Conservation (phyloP, 352 stramenopile genomes). For the Globisporangium middletonii region DNA sequence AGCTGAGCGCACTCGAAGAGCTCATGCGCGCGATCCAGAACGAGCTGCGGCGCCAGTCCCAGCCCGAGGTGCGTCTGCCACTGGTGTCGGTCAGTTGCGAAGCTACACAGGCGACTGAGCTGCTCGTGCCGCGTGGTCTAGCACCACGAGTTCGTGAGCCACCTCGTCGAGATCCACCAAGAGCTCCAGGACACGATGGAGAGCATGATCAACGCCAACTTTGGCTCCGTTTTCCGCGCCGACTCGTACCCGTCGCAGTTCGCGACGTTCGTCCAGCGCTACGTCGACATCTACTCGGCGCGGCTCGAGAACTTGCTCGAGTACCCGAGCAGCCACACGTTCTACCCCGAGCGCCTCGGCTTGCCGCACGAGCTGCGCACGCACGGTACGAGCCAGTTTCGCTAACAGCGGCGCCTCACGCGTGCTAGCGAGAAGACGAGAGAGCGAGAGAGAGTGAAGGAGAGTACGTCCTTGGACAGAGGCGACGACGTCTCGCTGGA, state of each 20-base stretch:
- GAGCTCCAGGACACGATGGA: constrained; percentile 69
- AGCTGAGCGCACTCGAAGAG: constrained; percentile 57
- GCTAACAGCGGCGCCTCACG: too few species aligned
- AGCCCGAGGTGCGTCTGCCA: constrained; percentile 19
- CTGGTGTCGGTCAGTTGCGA: too few species aligned
- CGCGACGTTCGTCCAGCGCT: constrained; percentile 80
- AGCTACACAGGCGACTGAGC: too few species aligned
- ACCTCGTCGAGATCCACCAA: constrained; percentile 55
- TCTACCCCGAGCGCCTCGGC: constrained; percentile 70
- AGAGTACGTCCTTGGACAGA: too few species aligned
- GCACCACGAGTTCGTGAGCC: constrained; percentile 56
- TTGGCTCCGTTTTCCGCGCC: constrained; percentile 84
- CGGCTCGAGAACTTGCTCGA: constrained; percentile 77
- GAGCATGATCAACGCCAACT: constrained; percentile 80
- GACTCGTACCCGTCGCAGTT: constrained; percentile 84
- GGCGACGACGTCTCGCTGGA: too few species aligned
- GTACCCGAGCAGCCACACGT: constrained; percentile 79
- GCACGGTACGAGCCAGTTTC: not conserved
- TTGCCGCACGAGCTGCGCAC: constrained; percentile 46
- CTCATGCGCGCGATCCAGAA: constrained; percentile 66
- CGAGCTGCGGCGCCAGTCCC: constrained; percentile 32
- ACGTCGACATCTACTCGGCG: constrained; percentile 88
- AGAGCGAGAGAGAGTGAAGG: too few species aligned
- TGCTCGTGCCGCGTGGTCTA: constrained; percentile 2
- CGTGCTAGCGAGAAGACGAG: too few species aligned